Evolutionary conservation across 495 filamentous ascomycete genomes (phyloP).

Genomic region (Hyphodiscus hymeniophilus): DNA sequence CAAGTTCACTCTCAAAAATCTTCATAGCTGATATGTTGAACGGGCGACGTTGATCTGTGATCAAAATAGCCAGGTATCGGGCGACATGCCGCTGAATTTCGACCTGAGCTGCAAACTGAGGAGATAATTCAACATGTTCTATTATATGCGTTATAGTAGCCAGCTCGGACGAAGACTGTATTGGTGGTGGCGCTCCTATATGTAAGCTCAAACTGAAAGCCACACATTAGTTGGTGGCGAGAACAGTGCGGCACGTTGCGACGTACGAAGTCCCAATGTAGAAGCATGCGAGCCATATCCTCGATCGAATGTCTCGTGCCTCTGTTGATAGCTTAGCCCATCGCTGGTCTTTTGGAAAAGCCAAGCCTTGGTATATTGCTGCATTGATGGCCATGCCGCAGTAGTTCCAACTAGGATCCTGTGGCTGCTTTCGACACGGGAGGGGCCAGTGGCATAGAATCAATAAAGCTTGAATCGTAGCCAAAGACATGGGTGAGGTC

Average conservation of each 20-base stretch:
- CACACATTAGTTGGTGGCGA: not conserved
- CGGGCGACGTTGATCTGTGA: not conserved
- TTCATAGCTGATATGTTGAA: not conserved
- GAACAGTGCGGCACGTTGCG: not conserved
- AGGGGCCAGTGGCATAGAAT: slow-evolving; percentile 28
- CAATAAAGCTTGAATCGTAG: slow-evolving; percentile 25
- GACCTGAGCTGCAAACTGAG: not conserved
- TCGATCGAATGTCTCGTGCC: not conserved
- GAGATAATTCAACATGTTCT: not conserved
- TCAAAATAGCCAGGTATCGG: not conserved
- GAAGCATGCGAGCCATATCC: not conserved
- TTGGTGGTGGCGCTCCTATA: not conserved
- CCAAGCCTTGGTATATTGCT: slow-evolving; percentile 12
- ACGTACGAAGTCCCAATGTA: not conserved
- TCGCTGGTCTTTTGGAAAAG: not conserved
- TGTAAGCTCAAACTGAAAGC: not conserved
- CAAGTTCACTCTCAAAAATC: not conserved
- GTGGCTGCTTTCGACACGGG: slow-evolving; percentile 17
- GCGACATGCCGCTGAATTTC: not conserved
- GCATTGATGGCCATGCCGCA: slow-evolving; percentile 27
- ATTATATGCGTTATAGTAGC: not conserved
- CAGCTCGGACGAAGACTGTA: not conserved
- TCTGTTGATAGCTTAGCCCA: not conserved
- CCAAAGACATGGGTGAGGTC: slow-evolving; percentile 20
- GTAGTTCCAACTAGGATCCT: slow-evolving; percentile 29